Conservation (phyloP, 805 yeast species). For the Cyberlindnera xishuangbannaensis region DNA sequence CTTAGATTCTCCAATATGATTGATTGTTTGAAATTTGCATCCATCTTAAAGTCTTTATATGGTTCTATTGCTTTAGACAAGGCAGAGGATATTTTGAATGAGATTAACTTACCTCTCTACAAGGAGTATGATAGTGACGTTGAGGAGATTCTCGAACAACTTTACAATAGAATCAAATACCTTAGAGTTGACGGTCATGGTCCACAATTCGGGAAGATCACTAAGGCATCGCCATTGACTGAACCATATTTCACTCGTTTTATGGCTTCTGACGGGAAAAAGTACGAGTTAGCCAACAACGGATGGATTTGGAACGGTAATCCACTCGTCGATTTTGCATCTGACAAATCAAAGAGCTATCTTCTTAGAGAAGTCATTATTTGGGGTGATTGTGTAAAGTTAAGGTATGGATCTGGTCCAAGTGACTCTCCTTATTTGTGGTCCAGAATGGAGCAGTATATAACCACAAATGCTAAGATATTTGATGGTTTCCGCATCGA, state of each 20-base stretch:
- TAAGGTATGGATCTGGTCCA: conserved; percentile 73
- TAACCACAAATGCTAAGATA: conserved; percentile 60
- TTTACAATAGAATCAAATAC: conserved; percentile 71
- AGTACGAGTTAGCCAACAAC: conserved; percentile 80
- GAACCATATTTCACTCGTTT: conserved; percentile 88
- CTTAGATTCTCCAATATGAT: conserved; percentile 48
- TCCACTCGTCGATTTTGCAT: conserved; percentile 91
- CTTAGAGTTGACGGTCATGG: conserved; percentile 76
- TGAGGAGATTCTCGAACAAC: conserved; percentile 56
- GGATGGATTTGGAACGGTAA: conserved; percentile 99
- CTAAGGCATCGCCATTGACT: conserved; percentile 53
- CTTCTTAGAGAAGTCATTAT: conserved; percentile 88
- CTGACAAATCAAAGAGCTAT: conserved; percentile 70
- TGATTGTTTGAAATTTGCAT: conserved; percentile 44
- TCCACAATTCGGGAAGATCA: conserved; percentile 68
- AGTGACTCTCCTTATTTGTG: conserved; percentile 87
- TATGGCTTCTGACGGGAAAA: conserved; percentile 41
- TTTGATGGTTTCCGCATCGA: conserved; percentile 91
- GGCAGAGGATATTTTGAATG: conserved; percentile 59
- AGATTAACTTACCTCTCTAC: conserved; percentile 70
- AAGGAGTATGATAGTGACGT: conserved; percentile 71
- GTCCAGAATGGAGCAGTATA: conserved; percentile 80
- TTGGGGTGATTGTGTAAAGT: conserved; percentile 96
- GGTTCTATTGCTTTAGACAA: conserved; percentile 23
- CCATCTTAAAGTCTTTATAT: conserved; percentile 38